phyloP scores from a whole-genome alignment of 1,139 yeast species.

The Lodderomyces pseudojiufengensis region DNA sequence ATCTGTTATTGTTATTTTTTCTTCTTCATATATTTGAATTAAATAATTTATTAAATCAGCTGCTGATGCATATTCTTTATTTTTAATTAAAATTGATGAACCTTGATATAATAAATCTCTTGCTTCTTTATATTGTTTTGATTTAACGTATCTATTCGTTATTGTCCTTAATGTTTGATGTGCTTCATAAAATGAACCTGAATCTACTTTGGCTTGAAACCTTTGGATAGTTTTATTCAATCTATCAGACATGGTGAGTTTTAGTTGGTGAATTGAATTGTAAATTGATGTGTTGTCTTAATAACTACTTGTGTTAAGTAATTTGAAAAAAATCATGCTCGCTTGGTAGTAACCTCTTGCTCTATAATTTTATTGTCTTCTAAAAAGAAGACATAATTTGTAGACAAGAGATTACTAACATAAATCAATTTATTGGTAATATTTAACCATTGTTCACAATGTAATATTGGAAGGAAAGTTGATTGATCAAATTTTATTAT shows the following conservation, averaged over 20 bases:
- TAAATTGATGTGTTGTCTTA: too few species aligned
- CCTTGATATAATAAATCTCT: constrained; percentile 70
- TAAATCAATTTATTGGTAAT: constrained; percentile 4
- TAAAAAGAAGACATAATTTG: background rate
- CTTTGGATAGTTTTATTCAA: constrained; percentile 58
- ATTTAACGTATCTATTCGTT: constrained; percentile 74
- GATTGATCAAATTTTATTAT: constrained; percentile 11
- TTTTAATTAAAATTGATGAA: constrained; percentile 61
- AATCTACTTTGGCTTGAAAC: constrained; percentile 64
- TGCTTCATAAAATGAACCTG: constrained; percentile 86
- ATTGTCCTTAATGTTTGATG: constrained; percentile 90
- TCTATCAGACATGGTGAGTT: constrained; percentile 33
- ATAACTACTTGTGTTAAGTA: too few species aligned
- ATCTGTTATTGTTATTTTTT: constrained; percentile 38
- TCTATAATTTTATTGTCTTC: background rate
- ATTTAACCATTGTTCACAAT: constrained; percentile 6
- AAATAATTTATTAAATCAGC: constrained; percentile 73
- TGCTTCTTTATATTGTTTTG: constrained; percentile 66
- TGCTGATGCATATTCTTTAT: constrained; percentile 74
- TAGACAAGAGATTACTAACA: constrained; percentile 6
- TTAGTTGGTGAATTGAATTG: too few species aligned
- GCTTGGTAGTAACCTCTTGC: constrained; percentile 2
- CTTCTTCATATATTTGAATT: constrained; percentile 61
- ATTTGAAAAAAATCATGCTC: background rate
- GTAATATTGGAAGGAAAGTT: constrained; percentile 6